Percentiles rank a stretch among this genome's conserved stretches.
Evolutionary conservation across 73 alveolate species (phyloP).

Genomic region (Paramecium bursaria): DNA sequence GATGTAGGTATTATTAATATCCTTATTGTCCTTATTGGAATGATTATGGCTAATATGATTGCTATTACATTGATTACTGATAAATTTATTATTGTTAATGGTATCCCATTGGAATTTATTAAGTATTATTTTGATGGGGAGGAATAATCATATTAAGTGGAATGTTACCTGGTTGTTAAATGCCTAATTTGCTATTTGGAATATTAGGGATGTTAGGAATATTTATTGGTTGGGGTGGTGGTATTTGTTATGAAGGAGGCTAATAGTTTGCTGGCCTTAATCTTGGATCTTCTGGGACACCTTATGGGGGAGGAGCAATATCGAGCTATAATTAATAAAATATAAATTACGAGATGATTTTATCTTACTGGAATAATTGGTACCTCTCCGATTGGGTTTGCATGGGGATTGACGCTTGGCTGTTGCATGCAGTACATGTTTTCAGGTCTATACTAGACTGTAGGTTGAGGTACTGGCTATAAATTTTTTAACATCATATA

Average conservation of each 20-base stretch:
- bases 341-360: neutral
- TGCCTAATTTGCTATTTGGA: no score
- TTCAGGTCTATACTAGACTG: conserved; percentile 42
- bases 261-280: conserved; percentile 2
- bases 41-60: neutral
- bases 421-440: conserved; percentile 34
- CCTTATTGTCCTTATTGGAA: neutral
- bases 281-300: conserved; percentile 31
- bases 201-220: no score
- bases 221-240: no score
- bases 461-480: neutral
- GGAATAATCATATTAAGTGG: no score
- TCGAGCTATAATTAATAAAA: conserved; percentile 10
- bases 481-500: no score
- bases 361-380: conserved; percentile 48
- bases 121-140: no score
- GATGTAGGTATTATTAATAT: neutral
- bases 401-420: conserved; percentile 17
- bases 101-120: no score
- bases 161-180: no score
- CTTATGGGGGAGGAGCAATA: conserved; percentile 10
- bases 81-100: no score
- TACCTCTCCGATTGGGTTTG: conserved; percentile 2
- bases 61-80: no score
- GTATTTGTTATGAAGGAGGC: neutral